Base-by-base conservation (phyloP, 2,329 filamentous ascomycete species). In the Sphaerostilbella broomeana region DNA sequence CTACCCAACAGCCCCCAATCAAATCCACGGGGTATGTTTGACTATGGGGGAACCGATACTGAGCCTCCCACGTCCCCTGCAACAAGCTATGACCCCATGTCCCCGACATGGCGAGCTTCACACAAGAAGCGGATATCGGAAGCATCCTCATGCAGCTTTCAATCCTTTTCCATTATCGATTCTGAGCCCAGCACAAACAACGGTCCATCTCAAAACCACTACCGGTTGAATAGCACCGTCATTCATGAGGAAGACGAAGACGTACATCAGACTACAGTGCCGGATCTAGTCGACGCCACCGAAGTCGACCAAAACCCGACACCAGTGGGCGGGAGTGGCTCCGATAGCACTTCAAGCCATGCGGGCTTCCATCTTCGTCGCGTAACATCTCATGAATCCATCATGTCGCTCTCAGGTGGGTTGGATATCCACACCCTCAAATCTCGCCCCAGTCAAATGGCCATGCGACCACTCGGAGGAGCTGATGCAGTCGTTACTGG, bases 351-450 rank as follows among this genome's bases (percentile, higher is more conserved):
- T 17, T 17, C 24, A n/a, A n/a, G n/a, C 16, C 4, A 17, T 53
- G 50, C 62, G 49, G 60, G 58, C 40, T 66, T 63, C 38, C 60
- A 62, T 2, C 61, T 89, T 4, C 83, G 77, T 27, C 80, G 83
- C 21, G 72, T 79, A 3, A 57, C 79, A 2, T 95, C 89, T 2
- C 87, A 94, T 51, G 89, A 95, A 57, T 94, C 86, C 13, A 81
- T 95, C 45, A 75, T 95, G 50, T 95, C 89, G 0, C 74, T 95
- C 2, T 78, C 81, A 0, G 88, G 87, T 4, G 88, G 88, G 2
- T 81, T 95, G 58, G 90, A 95, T 56, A 94, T 95, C 35, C 88
- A 94, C 58, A 88, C 84, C 0, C 70, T 94, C 4, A 81, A 82
- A 52, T 72, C 74, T 2, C 77, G 84, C 4, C 86, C 86, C 0